Conservation (phyloP, 2,329 filamentous ascomycete species). For the Phaeosphaeria sp. region DNA sequence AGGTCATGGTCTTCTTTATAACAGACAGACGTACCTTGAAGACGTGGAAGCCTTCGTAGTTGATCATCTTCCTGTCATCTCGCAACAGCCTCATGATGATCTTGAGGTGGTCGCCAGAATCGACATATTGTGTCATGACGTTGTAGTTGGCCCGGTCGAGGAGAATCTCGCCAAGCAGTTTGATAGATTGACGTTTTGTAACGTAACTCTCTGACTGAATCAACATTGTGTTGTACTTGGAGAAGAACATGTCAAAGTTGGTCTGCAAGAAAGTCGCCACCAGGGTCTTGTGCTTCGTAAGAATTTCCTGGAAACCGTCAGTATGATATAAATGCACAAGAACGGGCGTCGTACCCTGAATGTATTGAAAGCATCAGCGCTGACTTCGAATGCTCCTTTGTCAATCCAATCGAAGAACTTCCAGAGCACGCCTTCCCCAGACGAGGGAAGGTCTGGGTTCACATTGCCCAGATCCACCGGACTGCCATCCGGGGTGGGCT, state of each 20-base stretch:
- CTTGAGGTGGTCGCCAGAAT: conserved; percentile 93
- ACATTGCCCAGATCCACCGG: conserved; percentile 79
- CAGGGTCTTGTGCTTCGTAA: conserved; percentile 92
- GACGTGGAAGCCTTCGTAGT: conserved; percentile 98
- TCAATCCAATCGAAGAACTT: conserved; percentile 98
- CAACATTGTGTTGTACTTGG: conserved; percentile 84
- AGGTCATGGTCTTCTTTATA: neutral
- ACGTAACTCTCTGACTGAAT: conserved; percentile 96
- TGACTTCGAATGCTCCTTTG: conserved; percentile 93
- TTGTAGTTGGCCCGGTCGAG: conserved; percentile 96
- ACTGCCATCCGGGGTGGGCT: conserved; percentile 75
- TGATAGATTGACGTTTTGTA: conserved; percentile 97
- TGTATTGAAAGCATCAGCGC: conserved; percentile 95
- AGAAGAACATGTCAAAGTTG: conserved; percentile 94
- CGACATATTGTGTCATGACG: conserved; percentile 97
- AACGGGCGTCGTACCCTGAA: conserved; percentile 73
- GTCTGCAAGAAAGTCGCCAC: conserved; percentile 86
- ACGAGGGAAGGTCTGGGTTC: conserved; percentile 76
- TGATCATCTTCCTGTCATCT: conserved; percentile 98
- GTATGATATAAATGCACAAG: neutral
- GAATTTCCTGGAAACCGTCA: conserved; percentile 72
- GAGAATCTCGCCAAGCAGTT: conserved; percentile 91
- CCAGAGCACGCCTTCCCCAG: conserved; percentile 90
- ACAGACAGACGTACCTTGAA: conserved; percentile 72
- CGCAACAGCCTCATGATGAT: conserved; percentile 97